Base-by-base conservation (phyloP, 2,329 filamentous ascomycete genomes). In the Phialocephala sp. region DNA sequence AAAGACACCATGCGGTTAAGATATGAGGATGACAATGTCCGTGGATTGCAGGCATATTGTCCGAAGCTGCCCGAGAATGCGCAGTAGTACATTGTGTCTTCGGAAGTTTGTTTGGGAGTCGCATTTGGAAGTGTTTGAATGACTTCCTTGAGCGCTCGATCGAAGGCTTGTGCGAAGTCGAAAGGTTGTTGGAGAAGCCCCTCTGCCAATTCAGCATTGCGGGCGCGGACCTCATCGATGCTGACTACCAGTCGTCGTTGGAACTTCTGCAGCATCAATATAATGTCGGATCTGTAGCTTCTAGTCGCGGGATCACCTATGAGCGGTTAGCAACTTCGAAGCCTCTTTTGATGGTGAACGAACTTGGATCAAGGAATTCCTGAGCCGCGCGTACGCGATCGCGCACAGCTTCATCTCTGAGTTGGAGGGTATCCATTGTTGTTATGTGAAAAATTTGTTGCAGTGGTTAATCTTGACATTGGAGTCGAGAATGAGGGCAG, bases 21-120 rank as follows among this genome's bases (percentile, higher is more conserved):
- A 74, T 97, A 92, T 47, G 88, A 85, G 2, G 94, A 97, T 59
- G 92, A 92, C 36, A 99, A 82, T 0, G 95, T 98, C 72, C 95
- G 88, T 47, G 95, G 95, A 75, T 97, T 99, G 85, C 94, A 97
- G 14, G 94, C 87, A 77, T 92, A 95, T 77, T 97, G 89, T 71
- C 96, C 95, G 76, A 99, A 99, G 76, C 93, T 97, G 71, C 95
- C 95, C 63, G 94, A 88, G 81, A 92, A 98, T n/a, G 95, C 95
- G 76, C 95, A 97, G 78, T 99, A 98, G 81, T 97, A 99, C 73
- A 92, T 84, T 50, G 89, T 87, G 77, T 97, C 94, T 36, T 91
- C 88, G 52, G 87, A 85, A 1, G 87, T 89, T 78, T 97, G 92
- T 72, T 90, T 89, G 2, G 90, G 85, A 2, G 92, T 87, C 47